Base-by-base conservation (phyloP, 2,329 filamentous ascomycete genomes). In the Cladosporium phlei region DNA sequence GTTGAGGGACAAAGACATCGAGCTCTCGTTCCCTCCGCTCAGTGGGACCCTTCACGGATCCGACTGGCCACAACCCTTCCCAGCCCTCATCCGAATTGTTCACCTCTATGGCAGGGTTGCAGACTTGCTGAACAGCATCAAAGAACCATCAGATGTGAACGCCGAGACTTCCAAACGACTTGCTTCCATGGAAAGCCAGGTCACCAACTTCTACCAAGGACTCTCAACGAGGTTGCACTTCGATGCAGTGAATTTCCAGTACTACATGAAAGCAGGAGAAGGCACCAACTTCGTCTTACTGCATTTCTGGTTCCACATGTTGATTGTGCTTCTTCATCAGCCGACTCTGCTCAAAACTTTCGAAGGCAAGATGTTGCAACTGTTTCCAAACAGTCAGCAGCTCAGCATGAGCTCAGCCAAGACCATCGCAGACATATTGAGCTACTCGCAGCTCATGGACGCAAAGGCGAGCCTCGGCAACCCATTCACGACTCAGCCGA, bases 261-360 rank as follows among this genome's bases (percentile, higher is more conserved):
- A 86, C 27, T 93, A 94, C 60, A 82, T 90, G 33, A 85, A 85
- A 59, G 76, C 80, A 35, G 85, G 86, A 8, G 86, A 94, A 62
- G 87, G 88, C 11, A 90, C 87, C 0, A 93, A 87, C 32, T 95
- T 95, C 52, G 86, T 95, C 38, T 71, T 95, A 8, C 70, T 95
- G 19, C 88, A 94, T 62, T 86, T 89, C 62, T 94, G 88, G 88
- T 91, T 91, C 57, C 88, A 94, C 53, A 86, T 87, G 0, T 71
- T 93, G 22, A 90, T 94, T 53, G 88, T 94, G 49, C 77, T 94
- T 3, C 72, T 94, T 4, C 87, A 94, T 59, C 87, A 91, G 54
- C 88, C 88, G 0, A 91, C 87, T 0, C 70, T 95, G 2, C 71
- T 95, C 44, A 85, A 88, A 38, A 86, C 85, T 0, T 89, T 93